Percentiles rank a stretch among this genome's conserved stretches.
These are phyloP conservation scores for Suillus americanus DNA, from an alignment of 768 basidiomycete genomes.

Conservation along the genomic window DNA sequence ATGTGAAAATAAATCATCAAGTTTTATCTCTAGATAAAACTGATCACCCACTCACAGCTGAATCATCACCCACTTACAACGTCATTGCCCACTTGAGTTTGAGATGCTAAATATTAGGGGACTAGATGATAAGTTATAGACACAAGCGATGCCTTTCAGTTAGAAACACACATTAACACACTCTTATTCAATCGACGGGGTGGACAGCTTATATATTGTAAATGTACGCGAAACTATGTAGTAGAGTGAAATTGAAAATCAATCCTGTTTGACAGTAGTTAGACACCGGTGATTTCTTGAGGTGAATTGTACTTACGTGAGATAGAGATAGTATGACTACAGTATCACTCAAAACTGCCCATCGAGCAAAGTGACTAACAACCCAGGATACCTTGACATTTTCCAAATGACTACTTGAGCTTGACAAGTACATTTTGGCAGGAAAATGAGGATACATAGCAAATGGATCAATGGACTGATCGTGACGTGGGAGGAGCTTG, in stretches of 20 bases:
- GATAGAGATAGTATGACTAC: conserved; percentile 4
- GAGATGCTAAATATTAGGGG: not conserved
- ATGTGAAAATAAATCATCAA: not conserved
- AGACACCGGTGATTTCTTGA: not conserved
- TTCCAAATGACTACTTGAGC: not conserved
- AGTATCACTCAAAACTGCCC: not conserved
- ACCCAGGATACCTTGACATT: conserved; percentile 6
- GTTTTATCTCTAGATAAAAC: not conserved
- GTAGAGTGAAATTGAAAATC: not conserved
- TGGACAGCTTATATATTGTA: no score
- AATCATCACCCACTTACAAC: not conserved
- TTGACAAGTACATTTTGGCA: not conserved
- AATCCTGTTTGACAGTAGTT: not conserved
- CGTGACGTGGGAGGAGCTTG: not conserved
- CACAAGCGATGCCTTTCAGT: no score
- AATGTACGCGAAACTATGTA: no score
- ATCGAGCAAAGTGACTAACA: not conserved
- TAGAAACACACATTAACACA: no score
- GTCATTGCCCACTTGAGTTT: not conserved
- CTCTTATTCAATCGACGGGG: no score
- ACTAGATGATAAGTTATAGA: no score
- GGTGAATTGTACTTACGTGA: not conserved
- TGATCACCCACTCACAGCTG: not conserved
- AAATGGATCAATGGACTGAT: not conserved
- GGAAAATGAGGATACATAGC: conserved; percentile 3